These are phyloP conservation scores for Aspergillus olivimuriae DNA, from an alignment of 495 filamentous ascomycete genomes.

Conservation along the genomic window DNA sequence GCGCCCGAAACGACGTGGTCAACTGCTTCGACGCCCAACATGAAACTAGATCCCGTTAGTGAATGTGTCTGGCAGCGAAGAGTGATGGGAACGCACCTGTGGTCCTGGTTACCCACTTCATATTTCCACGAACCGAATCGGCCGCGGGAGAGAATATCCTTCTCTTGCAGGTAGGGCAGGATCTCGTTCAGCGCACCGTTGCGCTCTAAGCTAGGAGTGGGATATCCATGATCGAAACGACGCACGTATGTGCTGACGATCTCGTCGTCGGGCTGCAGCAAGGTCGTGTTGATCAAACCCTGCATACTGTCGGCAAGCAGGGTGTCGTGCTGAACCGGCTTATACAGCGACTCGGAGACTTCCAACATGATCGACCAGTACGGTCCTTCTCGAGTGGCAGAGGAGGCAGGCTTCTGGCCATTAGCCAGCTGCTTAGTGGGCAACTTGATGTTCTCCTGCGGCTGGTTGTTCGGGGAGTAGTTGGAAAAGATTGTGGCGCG, in stretches of 20 bases:
- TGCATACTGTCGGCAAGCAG: conserved; percentile 86
- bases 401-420: conserved; percentile 66
- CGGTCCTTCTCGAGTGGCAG: conserved; percentile 70
- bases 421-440: conserved; percentile 79
- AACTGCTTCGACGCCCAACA: too few relatives aligned
- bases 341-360: conserved; percentile 92
- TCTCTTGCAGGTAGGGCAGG: conserved; percentile 82
- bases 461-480: conserved; percentile 99
- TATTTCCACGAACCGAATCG: conserved; percentile 98
- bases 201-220: conserved; percentile 89
- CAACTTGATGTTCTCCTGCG: conserved; percentile 71
- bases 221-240: conserved; percentile 98
- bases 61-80: too few relatives aligned
- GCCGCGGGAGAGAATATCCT: conserved; percentile 91
- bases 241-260: conserved; percentile 98
- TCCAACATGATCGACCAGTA: conserved; percentile 99
- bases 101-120: conserved; percentile 96
- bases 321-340: conserved; percentile 79
- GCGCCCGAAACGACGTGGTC: too few relatives aligned
- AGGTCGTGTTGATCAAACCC: conserved; percentile 93
- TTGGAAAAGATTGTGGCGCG: conserved; percentile 99
- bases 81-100: too few relatives aligned
- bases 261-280: conserved; percentile 85
- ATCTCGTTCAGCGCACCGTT: conserved; percentile 90
- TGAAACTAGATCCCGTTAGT: too few relatives aligned